phyloP scores from a whole-genome alignment of 768 basidiomycete species.

The Hortiboletus flavorubellus region DNA sequence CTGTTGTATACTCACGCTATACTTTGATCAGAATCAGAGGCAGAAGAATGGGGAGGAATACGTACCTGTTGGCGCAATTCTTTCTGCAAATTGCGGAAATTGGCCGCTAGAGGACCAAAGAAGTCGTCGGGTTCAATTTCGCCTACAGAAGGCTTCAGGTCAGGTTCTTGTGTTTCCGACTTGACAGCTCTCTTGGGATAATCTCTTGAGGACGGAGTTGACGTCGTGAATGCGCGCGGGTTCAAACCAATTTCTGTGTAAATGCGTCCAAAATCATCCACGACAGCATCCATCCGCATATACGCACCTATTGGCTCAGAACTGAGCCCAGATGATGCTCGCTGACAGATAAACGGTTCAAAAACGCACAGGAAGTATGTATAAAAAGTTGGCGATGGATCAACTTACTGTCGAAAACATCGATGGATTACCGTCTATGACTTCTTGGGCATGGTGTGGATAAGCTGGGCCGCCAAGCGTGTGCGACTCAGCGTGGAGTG shows the following conservation, averaged over 20 bases:
- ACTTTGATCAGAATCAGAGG: neutral
- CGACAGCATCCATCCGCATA: slow-evolving; percentile 12
- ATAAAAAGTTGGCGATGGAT: neutral
- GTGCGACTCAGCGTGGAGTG: slow-evolving; percentile 13
- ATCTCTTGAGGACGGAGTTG: slow-evolving; percentile 2
- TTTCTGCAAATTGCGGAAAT: slow-evolving; percentile 1
- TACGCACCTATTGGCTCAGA: slow-evolving; percentile 22
- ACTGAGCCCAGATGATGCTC: slow-evolving; percentile 3
- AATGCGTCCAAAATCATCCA: slow-evolving; percentile 7
- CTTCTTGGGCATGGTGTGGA: slow-evolving; percentile 1
- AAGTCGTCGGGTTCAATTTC: neutral
- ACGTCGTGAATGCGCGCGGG: neutral
- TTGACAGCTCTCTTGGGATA: slow-evolving; percentile 3
- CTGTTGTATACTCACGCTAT: slow-evolving; percentile 18
- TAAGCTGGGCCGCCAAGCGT: slow-evolving; percentile 5
- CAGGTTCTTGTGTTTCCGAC: slow-evolving; percentile 6
- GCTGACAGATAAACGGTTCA: slow-evolving; percentile 2
- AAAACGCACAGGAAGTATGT: no score
- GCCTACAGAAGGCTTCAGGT: neutral
- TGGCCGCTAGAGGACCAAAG: slow-evolving; percentile 2
- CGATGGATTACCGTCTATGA: slow-evolving; percentile 2
- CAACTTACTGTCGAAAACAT: slow-evolving; percentile 5
- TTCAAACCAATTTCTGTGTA: slow-evolving; percentile 10
- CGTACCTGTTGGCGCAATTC: slow-evolving; percentile 16
- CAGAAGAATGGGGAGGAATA: neutral